phyloP scores from a whole-genome alignment of 2,329 filamentous ascomycete genomes.

The Epicoccum nigrum region DNA sequence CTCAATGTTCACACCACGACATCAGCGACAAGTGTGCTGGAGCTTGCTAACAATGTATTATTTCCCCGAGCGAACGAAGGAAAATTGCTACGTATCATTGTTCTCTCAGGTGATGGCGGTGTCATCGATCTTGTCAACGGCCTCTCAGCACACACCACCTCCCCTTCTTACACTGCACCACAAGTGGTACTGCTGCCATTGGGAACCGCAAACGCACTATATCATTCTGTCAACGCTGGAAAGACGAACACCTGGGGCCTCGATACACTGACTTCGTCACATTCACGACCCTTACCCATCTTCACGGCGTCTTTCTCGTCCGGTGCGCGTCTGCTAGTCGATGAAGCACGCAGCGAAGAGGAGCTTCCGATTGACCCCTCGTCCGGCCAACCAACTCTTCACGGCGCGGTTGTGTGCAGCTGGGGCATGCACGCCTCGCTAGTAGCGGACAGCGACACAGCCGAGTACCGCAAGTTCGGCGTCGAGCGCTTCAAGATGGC shows the following conservation, averaged over 20 bases:
- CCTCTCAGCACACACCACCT: constrained; percentile 49
- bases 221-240: constrained; percentile 51
- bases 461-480: constrained; percentile 78
- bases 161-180: constrained; percentile 53
- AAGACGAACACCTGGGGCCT: constrained; percentile 51
- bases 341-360: constrained; percentile 54
- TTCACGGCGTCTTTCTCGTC: constrained; percentile 55
- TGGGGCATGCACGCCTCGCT: constrained; percentile 90
- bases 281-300: constrained; percentile 48
- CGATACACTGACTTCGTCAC: constrained; percentile 44
- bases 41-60: constrained; percentile 63
- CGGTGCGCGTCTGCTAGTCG: constrained; percentile 50
- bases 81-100: constrained; percentile 61
- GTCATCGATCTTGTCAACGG: constrained; percentile 82
- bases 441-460: constrained; percentile 89
- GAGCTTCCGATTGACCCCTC: constrained; percentile 29
- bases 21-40: constrained; percentile 66
- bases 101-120: constrained; percentile 89
- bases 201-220: constrained; percentile 58
- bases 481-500: constrained; percentile 83
- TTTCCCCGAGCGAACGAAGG: constrained; percentile 58
- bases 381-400: constrained; percentile 46
- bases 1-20: constrained; percentile 68
- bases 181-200: constrained; percentile 62
- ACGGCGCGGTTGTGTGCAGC: constrained; percentile 84